Base-by-base conservation (phyloP, 139 green algal genomes). In the Chlorella vulgaris region DNA sequence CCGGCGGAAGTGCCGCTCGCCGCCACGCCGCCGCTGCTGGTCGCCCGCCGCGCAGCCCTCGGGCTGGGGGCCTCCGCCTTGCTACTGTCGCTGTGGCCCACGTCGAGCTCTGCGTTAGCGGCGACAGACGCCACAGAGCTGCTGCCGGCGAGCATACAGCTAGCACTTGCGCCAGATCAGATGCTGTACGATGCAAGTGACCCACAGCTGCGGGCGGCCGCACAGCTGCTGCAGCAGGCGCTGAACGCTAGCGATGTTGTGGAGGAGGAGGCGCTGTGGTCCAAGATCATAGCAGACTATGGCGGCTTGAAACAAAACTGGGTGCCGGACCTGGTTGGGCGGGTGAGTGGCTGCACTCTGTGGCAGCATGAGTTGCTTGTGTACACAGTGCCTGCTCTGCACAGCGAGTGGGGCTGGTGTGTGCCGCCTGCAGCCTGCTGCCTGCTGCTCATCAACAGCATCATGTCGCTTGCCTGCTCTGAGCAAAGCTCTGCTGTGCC, bases 281-380 rank as follows among this genome's bases (percentile, higher is more conserved):
- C 84, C 5, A 69, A 88, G 76, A 86, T 94, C 26, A 93, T 94
- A 28, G 39, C 91, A 0, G 79, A 85, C 26, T 96, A 95, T 68
- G 61, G 60, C 38, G 53, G 51, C 4, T 26, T 90, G 60, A 84
- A 96, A 43, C 74, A 80, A 26, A 80, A 87, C 29, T 98, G 94
- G 94, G 88, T 89, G 47, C 86, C 92, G 2, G 94, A 98, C 78
- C 85, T 98, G 50, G 91, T 98, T 35, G 94, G 94, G 5, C 83
- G 93, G 28, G 78, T 85, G 38, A 33, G 69, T 62, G 69, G 2
- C 7, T n/a, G 63, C 22, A 7, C 63, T 47, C 4, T 10, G 24
- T 38, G 22, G 3, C 10, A 55, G 15, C 47, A 10, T 55, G 15
- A 55, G n/a, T n/a, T 15, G 13, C 47, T 55, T 55, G 47, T 15